Base-by-base conservation (phyloP, 2,329 filamentous ascomycete genomes). In the Fusarium armeniacum region DNA sequence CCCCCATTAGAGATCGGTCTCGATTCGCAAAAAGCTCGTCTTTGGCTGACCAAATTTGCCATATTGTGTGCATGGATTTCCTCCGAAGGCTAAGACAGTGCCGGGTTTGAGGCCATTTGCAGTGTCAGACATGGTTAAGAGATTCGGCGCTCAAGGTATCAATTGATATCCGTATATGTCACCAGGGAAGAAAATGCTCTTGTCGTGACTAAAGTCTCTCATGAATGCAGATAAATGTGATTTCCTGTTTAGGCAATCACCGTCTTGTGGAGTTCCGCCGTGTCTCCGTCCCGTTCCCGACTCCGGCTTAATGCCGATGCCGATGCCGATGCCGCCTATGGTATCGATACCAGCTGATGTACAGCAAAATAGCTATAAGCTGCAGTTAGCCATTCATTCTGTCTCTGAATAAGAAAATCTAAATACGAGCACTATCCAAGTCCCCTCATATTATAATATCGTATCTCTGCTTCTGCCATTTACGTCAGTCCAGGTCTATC, bases 221-320 rank as follows among this genome's bases (percentile, higher is more conserved):
- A 13, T 57, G 38, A 53, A 36, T n/a, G n/a, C 18, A 11, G 22
- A 30, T 24, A 28, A 8, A 32, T 44, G 35, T 28, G 13, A 58
- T 67, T 71, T 41, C 69, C 69, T 43, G 40, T 66, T 71, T 71
- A 58, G 69, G 69, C 44, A 71, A 60, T 44, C 24, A 24, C 49
- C 18, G 13, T 20, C 43, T 43, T 26, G 49, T 71, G 64, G 68
- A 64, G 56, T 49, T 24, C 20, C 13, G 35, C 47, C 52, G 68
- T 30, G 33, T 18, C 33, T 51, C 38, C 51, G 36, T 41, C 57
- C 68, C 53, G 57, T 51, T 61, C 40, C 69, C 61, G 33, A 61
- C 45, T 49, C 57, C 56, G 68, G 47, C 13, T 38, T 10, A n/a
- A 45, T 43, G 53, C 24, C 24, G 24, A 26, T 26, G 24, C 24